Percentiles rank a stretch among this genome's conserved stretches.
Conservation (phyloP, 1,284 basidiomycete genomes). For the Blastosporella zonata region DNA sequence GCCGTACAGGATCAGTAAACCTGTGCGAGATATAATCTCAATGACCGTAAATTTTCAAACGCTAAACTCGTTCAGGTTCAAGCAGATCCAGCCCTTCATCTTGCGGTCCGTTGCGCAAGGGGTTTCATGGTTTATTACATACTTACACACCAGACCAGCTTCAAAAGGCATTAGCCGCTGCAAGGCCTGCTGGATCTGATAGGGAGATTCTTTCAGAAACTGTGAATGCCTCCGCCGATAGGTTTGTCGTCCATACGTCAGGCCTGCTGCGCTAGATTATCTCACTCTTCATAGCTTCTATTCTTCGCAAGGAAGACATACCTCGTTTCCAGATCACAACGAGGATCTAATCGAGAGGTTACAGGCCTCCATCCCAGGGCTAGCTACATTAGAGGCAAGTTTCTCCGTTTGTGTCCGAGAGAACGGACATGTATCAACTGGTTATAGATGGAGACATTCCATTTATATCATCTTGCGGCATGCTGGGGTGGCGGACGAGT, state of each 20-base stretch:
- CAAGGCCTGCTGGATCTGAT: slow-evolving; percentile 38
- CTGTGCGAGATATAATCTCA: slow-evolving; percentile 37
- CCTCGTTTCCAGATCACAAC: slow-evolving; percentile 78
- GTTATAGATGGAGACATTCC: slow-evolving; percentile 78
- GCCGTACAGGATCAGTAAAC: slow-evolving; percentile 71
- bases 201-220: slow-evolving; percentile 43
- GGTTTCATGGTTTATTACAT: background rate
- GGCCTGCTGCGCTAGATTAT: background rate
- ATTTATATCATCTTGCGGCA: slow-evolving; percentile 69
- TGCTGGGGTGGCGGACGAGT: slow-evolving; percentile 46
- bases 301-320: slow-evolving; percentile 79
- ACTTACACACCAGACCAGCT: slow-evolving; percentile 37
- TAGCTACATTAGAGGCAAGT: slow-evolving; percentile 67
- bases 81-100: slow-evolving; percentile 54
- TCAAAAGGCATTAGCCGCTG: slow-evolving; percentile 40
- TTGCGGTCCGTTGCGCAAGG: slow-evolving; percentile 34
- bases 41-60: background rate
- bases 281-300: slow-evolving; percentile 58
- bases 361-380: slow-evolving; percentile 42
- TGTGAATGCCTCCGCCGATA: slow-evolving; percentile 75
- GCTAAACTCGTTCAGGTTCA: slow-evolving; percentile 36
- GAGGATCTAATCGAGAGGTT: slow-evolving; percentile 60
- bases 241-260: slow-evolving; percentile 36
- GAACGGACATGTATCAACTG: slow-evolving; percentile 4
- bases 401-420: slow-evolving; percentile 9